Evolutionary conservation across 208 protist species (phyloP).

Genomic region (Acanthamoeba triangularis): DNA sequence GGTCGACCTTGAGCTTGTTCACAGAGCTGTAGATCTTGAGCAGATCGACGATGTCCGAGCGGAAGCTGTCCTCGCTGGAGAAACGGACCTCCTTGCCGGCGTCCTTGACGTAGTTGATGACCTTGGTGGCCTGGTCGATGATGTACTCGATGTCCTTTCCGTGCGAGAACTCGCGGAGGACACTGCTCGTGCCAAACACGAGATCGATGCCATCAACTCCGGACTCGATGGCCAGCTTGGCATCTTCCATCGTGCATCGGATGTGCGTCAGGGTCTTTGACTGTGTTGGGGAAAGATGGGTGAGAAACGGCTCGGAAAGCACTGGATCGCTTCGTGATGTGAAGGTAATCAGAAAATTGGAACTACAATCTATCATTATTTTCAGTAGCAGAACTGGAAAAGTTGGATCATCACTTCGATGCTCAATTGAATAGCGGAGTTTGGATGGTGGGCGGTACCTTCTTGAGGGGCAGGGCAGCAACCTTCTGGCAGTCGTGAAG

Average conservation of each 20-base stretch:
- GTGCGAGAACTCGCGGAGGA: constrained; percentile 87
- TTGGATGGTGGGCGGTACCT: neutral
- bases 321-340: neutral
- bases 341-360: constrained; percentile 79
- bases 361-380: constrained; percentile 80
- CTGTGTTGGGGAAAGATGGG: neutral
- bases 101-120: constrained; percentile 89
- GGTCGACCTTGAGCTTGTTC: constrained; percentile 87
- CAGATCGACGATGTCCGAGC: constrained; percentile 87
- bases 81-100: constrained; percentile 90
- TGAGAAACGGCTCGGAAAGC: neutral
- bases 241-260: constrained; percentile 89
- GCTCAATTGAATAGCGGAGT: neutral
- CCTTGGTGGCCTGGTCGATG: constrained; percentile 86
- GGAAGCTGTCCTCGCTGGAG: constrained; percentile 91
- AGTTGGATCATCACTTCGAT: constrained; percentile 1
- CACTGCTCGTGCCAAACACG: constrained; percentile 62
- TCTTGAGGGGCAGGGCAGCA: constrained; percentile 36
- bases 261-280: constrained; percentile 86
- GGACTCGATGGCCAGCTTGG: constrained; percentile 84
- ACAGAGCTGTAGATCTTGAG: constrained; percentile 88
- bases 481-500: constrained; percentile 82
- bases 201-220: constrained; percentile 80
- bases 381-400: constrained; percentile 58
- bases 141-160: constrained; percentile 88